Evolutionary conservation across 1,284 basidiomycete species (phyloP), one percentile per base, ranked within the genome.

Genomic region (Malassezia caprae): DNA sequence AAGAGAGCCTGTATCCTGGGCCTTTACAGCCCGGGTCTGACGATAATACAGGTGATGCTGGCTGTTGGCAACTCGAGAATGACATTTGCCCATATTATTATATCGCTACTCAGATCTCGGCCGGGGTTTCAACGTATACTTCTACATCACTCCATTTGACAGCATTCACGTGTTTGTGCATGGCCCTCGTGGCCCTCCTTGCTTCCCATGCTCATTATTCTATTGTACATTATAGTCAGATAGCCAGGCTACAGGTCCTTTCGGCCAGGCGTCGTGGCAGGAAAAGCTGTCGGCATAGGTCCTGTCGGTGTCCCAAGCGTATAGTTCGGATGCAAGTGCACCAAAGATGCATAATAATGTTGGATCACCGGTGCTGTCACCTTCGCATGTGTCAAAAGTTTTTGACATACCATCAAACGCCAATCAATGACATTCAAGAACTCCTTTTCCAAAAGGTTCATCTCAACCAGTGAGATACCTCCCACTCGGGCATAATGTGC

Each of bases 381-480:
- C 53, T 49, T 28, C 23, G 13, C 30, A 23, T 34, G 26, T 35
- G 44, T 41, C 21, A 47, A 48, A 35, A 21, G n/a, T 28, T 13
- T 17, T 2, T 10, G 17, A 57, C 61, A 31, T 34, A 55, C 56
- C 19, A 60, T 70, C n/a, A 74, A 51, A 13, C 62, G 53, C 72
- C 72, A 74, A 42, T 73, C 67, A 45, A 74, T 74, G 48, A 66
- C 63, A 34, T 61, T 61, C 19, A 73, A 51, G 37, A 74, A 73
- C 56, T 74, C 72, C 40, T 72, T 73, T 37, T 74, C 72, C n/a
- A 74, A 53, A 53, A 74, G 53, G 48, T 74, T 74, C 52, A 74
- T 64, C 61, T 74, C 72, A 12, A 63, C 58, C 13, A 74, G 53
- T 12, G 69, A 67, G 53, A 74, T 73, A 2, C 72, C 72, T 4